These are phyloP conservation scores for Alternaria arborescens DNA, from an alignment of 2,329 filamentous ascomycete genomes.

Conservation along the genomic window DNA sequence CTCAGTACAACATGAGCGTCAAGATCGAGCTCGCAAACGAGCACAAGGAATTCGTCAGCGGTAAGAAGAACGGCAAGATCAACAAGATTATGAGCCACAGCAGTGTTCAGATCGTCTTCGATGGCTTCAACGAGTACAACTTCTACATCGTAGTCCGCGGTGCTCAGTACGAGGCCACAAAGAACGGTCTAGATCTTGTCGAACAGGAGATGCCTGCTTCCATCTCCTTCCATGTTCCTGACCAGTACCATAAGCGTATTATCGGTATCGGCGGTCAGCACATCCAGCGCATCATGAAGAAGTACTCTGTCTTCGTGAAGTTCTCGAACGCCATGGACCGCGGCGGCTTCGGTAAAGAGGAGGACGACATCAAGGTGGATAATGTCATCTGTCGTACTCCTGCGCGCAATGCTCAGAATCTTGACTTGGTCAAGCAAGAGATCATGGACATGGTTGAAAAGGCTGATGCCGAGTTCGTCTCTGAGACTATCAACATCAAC, in stretches of 20 bases:
- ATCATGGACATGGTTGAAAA: conserved; percentile 99
- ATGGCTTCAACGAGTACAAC: conserved; percentile 99
- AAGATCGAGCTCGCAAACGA: conserved; percentile 99
- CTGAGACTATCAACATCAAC: conserved; percentile 91
- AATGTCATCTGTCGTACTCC: conserved; percentile 99
- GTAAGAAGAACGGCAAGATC: conserved; percentile 99
- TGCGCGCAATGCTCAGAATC: conserved; percentile 93
- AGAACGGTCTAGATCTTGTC: conserved; percentile 88
- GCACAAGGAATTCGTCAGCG: conserved; percentile 99
- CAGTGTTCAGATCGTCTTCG: conserved; percentile 98
- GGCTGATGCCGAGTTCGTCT: conserved; percentile 95
- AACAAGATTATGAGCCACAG: conserved; percentile 99
- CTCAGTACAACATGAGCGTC: conserved; percentile 91
- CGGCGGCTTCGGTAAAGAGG: conserved; percentile 90
- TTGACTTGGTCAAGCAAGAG: conserved; percentile 97
- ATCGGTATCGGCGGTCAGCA: conserved; percentile 98
- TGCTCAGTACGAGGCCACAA: conserved; percentile 90
- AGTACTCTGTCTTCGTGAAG: conserved; percentile 99
- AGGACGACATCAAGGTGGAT: conserved; percentile 98
- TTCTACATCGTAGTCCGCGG: conserved; percentile 99
- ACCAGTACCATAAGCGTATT: conserved; percentile 99
- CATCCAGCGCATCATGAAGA: conserved; percentile 99
- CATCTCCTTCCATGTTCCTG: conserved; percentile 98
- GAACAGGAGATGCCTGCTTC: conserved; percentile 99
- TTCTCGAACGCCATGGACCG: conserved; percentile 99